Base-by-base conservation (phyloP, 2,329 filamentous ascomycete species). In the Berkeleyomyces rouxiae region DNA sequence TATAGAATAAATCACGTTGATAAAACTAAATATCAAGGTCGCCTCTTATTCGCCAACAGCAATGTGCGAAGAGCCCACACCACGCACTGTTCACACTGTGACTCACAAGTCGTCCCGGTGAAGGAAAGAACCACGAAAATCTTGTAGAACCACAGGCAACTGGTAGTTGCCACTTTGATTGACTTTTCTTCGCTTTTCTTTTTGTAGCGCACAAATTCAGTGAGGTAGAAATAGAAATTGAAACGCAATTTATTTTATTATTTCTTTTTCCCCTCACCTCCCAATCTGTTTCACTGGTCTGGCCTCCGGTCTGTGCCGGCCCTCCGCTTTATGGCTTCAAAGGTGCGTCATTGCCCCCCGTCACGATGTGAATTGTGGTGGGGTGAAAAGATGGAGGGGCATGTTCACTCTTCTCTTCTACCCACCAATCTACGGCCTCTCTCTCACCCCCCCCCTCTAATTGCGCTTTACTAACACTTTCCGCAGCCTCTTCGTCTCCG, bases 401-500 rank as follows among this genome's bases (percentile, higher is more conserved):
- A 7, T 23, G n/a, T 51, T 23, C n/a, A 51, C 46, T 6, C 16
- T 51, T 31, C 33, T 51, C 4, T 3, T 16, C 37, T 57, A 23
- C 51, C 7, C 13, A 3, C 31, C 51, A 3, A 3, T 33, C 33
- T 9, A 37, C 51, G 37, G 6, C 33, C 5, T 6, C 58, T 31
- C 23, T 10, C 40, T n/a, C 40, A 13, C 4, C 37, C 57, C 9
- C 23, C 37, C 3, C 33, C 5, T 10, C 37, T 23, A n/a, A 16
- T n/a, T 58, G 36, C 13, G 5, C 37, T n/a, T 39, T 33, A 37
- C 58, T 59, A 59, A 59, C 16, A 59, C 10, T 47, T 16, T 6
- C n/a, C 33, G n/a, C 57, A 62, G 60, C 39, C 60, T 37, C 33
- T 46, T n/a, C 49, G 43, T 10, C 23, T 62, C 6, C 59, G 47